These are phyloP conservation scores for Salvia rosmarinus DNA, from an alignment of 257 asterid genomes.

Conservation along the genomic window DNA sequence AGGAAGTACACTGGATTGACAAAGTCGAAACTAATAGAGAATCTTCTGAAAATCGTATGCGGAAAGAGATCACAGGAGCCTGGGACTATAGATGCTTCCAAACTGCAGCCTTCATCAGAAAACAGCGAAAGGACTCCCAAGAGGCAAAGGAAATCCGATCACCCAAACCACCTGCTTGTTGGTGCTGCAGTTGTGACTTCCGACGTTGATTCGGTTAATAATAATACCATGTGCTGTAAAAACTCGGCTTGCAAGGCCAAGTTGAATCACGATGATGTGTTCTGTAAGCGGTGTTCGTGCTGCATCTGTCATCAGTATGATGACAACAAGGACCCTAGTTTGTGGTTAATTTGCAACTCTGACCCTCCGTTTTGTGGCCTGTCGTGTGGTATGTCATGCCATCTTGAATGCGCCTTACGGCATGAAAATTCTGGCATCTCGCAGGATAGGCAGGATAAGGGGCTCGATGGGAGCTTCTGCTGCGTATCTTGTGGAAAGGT, in stretches of 20 bases:
- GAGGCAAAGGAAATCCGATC: slow-evolving; percentile 63
- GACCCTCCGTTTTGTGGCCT: slow-evolving; percentile 58
- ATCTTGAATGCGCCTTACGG: slow-evolving; percentile 74
- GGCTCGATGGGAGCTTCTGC: slow-evolving; percentile 72
- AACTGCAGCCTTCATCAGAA: slow-evolving; percentile 38
- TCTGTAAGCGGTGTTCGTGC: slow-evolving; percentile 87
- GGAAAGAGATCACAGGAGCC: slow-evolving; percentile 46
- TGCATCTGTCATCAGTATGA: slow-evolving; percentile 73
- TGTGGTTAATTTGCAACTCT: slow-evolving; percentile 73
- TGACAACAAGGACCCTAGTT: slow-evolving; percentile 85
- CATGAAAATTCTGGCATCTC: slow-evolving; percentile 62
- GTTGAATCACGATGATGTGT: slow-evolving; percentile 47
- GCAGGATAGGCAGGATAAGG: slow-evolving; percentile 50
- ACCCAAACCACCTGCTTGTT: slow-evolving; percentile 26
- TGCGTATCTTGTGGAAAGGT: slow-evolving; percentile 78
- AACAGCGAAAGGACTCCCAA: slow-evolving; percentile 48
- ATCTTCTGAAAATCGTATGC: slow-evolving; percentile 56
- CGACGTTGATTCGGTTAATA: slow-evolving; percentile 34
- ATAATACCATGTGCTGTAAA: slow-evolving; percentile 45
- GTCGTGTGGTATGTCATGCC: slow-evolving; percentile 85
- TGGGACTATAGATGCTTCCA: slow-evolving; percentile 27
- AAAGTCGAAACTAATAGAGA: slow-evolving; percentile 64
- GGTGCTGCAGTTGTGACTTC: slow-evolving; percentile 22
- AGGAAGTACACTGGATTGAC: slow-evolving; percentile 68
- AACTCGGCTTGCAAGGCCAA: slow-evolving; percentile 81